These are phyloP conservation scores for Monosporascus sp. DNA, from an alignment of 2,329 filamentous ascomycete species.

Conservation along the genomic window DNA sequence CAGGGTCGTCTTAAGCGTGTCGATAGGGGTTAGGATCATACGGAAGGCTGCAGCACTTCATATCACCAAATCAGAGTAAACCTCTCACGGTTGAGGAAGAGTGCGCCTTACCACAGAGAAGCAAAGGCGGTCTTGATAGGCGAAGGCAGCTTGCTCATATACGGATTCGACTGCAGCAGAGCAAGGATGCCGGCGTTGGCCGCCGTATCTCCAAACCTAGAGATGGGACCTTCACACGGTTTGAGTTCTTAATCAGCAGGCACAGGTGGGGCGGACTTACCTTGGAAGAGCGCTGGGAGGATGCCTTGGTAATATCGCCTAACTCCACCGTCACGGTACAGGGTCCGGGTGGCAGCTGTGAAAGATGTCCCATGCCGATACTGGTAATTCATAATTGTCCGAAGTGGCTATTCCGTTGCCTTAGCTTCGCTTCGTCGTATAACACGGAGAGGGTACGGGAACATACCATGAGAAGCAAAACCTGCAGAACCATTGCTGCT, in stretches of 20 bases:
- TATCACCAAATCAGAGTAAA: neutral
- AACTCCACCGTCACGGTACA: conserved; percentile 37
- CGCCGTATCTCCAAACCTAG: conserved; percentile 43
- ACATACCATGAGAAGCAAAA: conserved; percentile 42
- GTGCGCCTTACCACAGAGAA: conserved; percentile 33
- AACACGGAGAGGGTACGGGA: too few species aligned
- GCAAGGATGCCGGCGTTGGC: conserved; percentile 46
- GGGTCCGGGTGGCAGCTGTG: conserved; percentile 31
- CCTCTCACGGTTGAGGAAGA: neutral
- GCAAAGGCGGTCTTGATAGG: conserved; percentile 41
- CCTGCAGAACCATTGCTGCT: conserved; percentile 43
- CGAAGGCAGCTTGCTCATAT: conserved; percentile 36
- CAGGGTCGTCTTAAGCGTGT: conserved; percentile 45
- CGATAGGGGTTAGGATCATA: conserved; percentile 43
- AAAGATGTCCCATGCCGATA: conserved; percentile 42
- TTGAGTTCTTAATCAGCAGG: neutral
- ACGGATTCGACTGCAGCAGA: conserved; percentile 40
- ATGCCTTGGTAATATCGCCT: conserved; percentile 42
- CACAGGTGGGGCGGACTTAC: conserved; percentile 12
- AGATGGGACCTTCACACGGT: conserved; percentile 33
- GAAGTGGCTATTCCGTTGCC: conserved; percentile 31
- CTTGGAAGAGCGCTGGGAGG: conserved; percentile 39
- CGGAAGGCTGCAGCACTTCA: conserved; percentile 39
- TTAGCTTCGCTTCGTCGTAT: neutral
- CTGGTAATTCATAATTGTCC: conserved; percentile 48